Conservation (phyloP, 2,329 filamentous ascomycete genomes). For the Sporothrix luriei region DNA sequence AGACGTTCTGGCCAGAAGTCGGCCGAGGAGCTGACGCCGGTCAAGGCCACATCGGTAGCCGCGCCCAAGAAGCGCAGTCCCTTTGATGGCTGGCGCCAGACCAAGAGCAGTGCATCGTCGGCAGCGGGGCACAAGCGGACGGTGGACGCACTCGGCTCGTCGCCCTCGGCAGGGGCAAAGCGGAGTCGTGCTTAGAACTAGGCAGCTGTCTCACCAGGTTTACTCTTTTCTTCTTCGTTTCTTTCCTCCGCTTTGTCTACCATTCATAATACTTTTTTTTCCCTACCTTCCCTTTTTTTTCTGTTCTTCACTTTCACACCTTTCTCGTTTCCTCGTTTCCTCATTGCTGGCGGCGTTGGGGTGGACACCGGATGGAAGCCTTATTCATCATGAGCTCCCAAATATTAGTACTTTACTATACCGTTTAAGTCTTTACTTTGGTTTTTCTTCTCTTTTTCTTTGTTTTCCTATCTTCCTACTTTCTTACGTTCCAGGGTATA, state of each 20-base stretch:
- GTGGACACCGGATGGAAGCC: background rate
- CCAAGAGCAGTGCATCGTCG: constrained; percentile 53
- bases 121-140: constrained; percentile 50
- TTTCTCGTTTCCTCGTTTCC: background rate
- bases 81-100: constrained; percentile 70
- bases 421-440: background rate
- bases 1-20: constrained; percentile 61
- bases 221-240: constrained; percentile 16
- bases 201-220: background rate
- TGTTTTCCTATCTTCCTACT: background rate
- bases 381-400: background rate
- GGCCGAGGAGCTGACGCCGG: constrained; percentile 47
- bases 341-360: constrained; percentile 22
- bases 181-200: constrained; percentile 40
- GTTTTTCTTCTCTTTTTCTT: background rate
- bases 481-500: background rate
- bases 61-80: constrained; percentile 50
- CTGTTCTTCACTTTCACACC: background rate
- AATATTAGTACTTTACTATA: background rate
- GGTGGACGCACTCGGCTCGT: constrained; percentile 44
- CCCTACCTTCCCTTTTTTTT: no score
- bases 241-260: background rate
- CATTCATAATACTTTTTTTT: background rate
- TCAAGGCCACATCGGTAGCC: constrained; percentile 40
- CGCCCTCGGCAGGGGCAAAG: constrained; percentile 45